Evolutionary conservation across 192 early-diverging fungal genomes (phyloP), one percentile per base, ranked within the genome.

Genomic region (Dispira parvispora): DNA sequence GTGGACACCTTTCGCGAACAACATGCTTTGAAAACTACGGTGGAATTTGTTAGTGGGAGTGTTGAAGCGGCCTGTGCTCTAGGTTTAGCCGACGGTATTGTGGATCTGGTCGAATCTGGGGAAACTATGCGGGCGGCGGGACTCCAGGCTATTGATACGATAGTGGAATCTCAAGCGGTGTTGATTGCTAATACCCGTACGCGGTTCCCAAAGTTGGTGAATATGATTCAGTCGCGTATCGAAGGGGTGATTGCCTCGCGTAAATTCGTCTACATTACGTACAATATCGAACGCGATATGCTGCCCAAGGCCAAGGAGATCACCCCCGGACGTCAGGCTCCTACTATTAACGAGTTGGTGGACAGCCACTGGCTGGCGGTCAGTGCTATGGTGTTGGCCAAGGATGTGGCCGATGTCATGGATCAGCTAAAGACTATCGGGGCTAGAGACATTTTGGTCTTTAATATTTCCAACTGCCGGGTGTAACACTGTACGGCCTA

Each of bases 111-210:
- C 50, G 94, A 97, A 76, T 91, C 90, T 21, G 96, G 96, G 63
- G 94, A 99, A 62, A 99, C 96, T n/a, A 99, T 99, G 96, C 83
- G 91, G 50, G 96, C 92, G 21, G 96, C 96, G 18, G 92, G 93
- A n/a, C 80, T 99, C 21, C 86, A 90, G 68, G 82, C 86, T 54
- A 92, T 99, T 46, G 80, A 80, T 46, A 92, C 88, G 11, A 67
- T 99, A 11, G 43, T 94, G 43, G 75, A 75, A 0, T 86, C 96
- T 14, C 82, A 99, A 67, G 85, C 94, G 11, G 91, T 96, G 42
- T 73, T 97, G 55, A 86, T 99, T 54, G 85, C 86, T 61, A 94
- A 94, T 67, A 81, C 84, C 66, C 77, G 90, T 62, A 62, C 80
- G 28, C 67, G 73, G 38, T 85, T 94, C 65, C 84, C 85, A n/a